Evolutionary conservation across 768 basidiomycete species (phyloP).

Genomic region (Mycena pura): DNA sequence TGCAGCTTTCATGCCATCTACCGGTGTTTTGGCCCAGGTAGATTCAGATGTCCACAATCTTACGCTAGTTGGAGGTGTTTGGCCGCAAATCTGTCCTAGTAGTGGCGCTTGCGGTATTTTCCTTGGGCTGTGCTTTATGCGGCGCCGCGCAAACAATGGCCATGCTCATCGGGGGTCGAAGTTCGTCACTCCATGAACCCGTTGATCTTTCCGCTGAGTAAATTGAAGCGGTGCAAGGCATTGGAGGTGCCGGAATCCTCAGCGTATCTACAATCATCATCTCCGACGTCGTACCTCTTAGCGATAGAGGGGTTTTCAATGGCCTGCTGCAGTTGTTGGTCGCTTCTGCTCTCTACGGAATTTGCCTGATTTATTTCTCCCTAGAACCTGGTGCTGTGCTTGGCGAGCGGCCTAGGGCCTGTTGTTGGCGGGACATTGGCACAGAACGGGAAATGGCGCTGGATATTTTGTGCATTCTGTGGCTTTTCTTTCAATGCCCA

Average conservation of each 20-base stretch:
- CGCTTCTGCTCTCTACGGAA: background rate
- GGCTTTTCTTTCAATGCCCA: conserved; percentile 24
- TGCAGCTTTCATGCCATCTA: conserved; percentile 48
- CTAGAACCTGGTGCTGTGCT: conserved; percentile 45
- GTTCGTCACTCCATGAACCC: conserved; percentile 16
- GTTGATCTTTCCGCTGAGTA: background rate
- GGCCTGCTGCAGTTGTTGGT: conserved; percentile 35
- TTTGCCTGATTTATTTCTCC: background rate
- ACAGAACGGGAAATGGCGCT: conserved; percentile 42
- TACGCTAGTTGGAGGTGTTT: conserved; percentile 37
- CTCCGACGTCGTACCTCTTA: conserved; percentile 54
- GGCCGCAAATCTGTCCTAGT: conserved; percentile 45
- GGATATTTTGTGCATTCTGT: conserved; percentile 48
- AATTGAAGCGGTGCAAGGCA: conserved; percentile 41
- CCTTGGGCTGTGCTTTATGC: conserved; percentile 48
- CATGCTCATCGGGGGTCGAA: conserved; percentile 48
- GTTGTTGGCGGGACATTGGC: conserved; percentile 44
- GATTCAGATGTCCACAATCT: background rate
- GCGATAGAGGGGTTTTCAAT: conserved; percentile 47
- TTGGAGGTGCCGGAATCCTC: conserved; percentile 29
- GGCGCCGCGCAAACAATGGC: conserved; percentile 48
- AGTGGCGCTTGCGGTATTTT: conserved; percentile 40
- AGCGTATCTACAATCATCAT: conserved; percentile 41
- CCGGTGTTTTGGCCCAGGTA: conserved; percentile 40
- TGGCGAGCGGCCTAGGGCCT: conserved; percentile 40